Evolutionary conservation across 192 early-diverging fungal species (phyloP), one percentile per base, ranked within the genome.

Genomic region (Backusella liffmaniae): DNA sequence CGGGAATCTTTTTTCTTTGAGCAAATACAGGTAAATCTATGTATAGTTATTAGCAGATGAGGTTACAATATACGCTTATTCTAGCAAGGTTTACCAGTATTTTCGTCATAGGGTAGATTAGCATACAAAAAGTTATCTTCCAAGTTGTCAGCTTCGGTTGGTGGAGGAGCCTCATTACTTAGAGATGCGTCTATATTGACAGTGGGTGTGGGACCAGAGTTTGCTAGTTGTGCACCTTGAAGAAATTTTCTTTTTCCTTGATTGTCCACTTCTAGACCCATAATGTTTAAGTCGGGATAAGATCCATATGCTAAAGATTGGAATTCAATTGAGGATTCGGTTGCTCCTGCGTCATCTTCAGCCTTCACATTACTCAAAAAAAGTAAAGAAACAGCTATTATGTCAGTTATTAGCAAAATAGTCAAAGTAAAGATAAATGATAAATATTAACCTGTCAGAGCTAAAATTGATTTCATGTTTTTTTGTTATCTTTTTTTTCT

Each of bases 1-100:
- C 56, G 29, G 56, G 56, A 62, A 62, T 62, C 0, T 62, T 62
- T 29, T 62, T 62, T 62, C 56, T 62, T 29, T 62, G 56, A 26
- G 56, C 66, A 67, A 67, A 67, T 18, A 35, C 66, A 67, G 29
- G 66, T 67, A 67, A 67, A 32, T 67, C 66, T 67, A 67, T 13
- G 15, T 67, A 30, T 16, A 67, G 29, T 34, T 66, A 67, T 35
- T 16, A 67, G 23, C 26, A 59, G 2, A 7, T 59, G 21, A 59
- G 10, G 10, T 59, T 23, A 21, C 1, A 8, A 21, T 6, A 21
- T 53, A 16, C 42, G 4, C 15, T 15, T 44, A 15, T 44, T 44
- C 6, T 62, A 62, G 29, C 23, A 62, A 29, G n/a, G n/a, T 8
- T 56, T 56, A 23, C 53, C 53, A 56, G 6, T 56, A 62, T 62